Evolutionary conservation across 2,329 filamentous ascomycete species (phyloP).

Genomic region (Penicillium oxalicum): DNA sequence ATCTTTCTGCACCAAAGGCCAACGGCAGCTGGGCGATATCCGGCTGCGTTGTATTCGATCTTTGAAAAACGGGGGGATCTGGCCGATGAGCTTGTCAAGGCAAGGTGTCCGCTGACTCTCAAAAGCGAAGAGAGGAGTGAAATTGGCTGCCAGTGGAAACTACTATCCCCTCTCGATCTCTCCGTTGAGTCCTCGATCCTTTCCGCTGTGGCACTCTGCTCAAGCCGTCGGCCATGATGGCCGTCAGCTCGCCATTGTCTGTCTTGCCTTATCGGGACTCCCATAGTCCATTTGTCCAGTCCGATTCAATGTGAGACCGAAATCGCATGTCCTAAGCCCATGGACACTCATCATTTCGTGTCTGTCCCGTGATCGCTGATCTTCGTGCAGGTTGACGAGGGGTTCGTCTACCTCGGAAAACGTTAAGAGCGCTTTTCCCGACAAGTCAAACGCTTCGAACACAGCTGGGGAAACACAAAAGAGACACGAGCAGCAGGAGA

Average conservation of each 20-base stretch:
- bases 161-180: not conserved
- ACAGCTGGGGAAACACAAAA: not conserved
- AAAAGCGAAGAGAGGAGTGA: constrained; percentile 5
- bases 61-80: not conserved
- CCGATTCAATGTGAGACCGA: constrained; percentile 19
- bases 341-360: not conserved
- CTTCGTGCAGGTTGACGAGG: constrained; percentile 13
- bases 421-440: constrained; percentile 4
- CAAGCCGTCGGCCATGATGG: constrained; percentile 21
- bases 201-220: constrained; percentile 1
- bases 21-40: not conserved
- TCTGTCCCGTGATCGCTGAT: constrained; percentile 4
- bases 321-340: too few species aligned
- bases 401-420: constrained; percentile 4
- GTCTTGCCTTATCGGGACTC: constrained; percentile 19
- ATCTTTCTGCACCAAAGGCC: constrained; percentile 7
- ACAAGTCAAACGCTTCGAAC: not conserved
- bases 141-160: not conserved
- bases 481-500: not conserved
- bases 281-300: constrained; percentile 11
- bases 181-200: not conserved
- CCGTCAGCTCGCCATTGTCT: constrained; percentile 25
- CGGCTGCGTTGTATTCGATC: not conserved
- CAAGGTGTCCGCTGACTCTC: constrained; percentile 11
- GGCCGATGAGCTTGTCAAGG: not conserved